These are phyloP conservation scores for Fomitopsis pulvina DNA, from an alignment of 768 basidiomycete species.

Conservation along the genomic window DNA sequence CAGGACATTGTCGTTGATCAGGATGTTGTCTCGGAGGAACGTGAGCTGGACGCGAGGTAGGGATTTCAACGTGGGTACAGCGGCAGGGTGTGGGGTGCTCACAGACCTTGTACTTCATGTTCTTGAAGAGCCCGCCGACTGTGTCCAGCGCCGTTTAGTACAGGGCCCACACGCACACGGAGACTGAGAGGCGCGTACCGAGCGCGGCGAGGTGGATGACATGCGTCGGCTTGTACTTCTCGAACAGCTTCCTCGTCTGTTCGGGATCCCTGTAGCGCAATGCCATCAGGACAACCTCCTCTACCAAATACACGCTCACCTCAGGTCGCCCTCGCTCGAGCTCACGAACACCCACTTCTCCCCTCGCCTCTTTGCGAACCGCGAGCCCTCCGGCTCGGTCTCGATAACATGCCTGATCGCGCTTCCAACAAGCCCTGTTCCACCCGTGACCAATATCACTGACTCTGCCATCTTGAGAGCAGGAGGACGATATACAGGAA, in stretches of 20 bases:
- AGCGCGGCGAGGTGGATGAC: constrained; percentile 95
- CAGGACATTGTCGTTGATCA: constrained; percentile 94
- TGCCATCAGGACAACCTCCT: not conserved
- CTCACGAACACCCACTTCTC: constrained; percentile 86
- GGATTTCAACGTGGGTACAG: not conserved
- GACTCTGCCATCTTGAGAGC: constrained; percentile 3
- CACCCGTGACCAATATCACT: constrained; percentile 78
- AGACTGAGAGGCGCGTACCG: constrained; percentile 46
- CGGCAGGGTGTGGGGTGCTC: not conserved
- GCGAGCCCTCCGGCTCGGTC: constrained; percentile 68
- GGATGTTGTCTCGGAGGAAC: constrained; percentile 89
- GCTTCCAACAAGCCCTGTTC: constrained; percentile 79
- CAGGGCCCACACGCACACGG: not conserved
- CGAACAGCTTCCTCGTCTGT: constrained; percentile 68
- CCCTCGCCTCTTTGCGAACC: constrained; percentile 67
- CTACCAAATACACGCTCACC: constrained; percentile 35
- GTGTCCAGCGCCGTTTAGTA: not conserved
- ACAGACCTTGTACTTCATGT: constrained; percentile 88
- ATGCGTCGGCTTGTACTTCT: constrained; percentile 91
- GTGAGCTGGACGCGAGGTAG: constrained; percentile 56
- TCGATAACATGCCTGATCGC: constrained; percentile 77
- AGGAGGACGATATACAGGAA: not conserved
- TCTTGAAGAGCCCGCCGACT: constrained; percentile 95
- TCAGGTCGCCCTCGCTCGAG: constrained; percentile 78
- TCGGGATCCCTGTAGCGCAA: constrained; percentile 52